These are phyloP conservation scores for Anisodus acutangulus DNA, from an alignment of 257 asterid genomes.

Conservation along the genomic window DNA sequence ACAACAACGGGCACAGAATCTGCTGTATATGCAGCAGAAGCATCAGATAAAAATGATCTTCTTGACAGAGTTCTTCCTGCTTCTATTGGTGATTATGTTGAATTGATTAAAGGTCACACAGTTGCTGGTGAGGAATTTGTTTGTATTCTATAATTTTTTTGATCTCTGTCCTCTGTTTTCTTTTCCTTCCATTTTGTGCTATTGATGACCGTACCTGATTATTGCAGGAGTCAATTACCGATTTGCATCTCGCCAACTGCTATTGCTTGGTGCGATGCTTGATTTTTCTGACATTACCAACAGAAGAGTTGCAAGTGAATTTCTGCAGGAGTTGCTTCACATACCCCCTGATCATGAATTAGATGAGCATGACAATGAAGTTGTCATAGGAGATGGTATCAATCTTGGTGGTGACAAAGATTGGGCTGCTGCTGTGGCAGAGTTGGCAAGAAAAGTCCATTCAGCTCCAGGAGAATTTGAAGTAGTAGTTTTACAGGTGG, in stretches of 20 bases:
- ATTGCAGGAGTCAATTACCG: conserved; percentile 76
- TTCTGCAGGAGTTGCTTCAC: conserved; percentile 74
- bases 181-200: conserved; percentile 24
- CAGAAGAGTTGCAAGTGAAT: conserved; percentile 83
- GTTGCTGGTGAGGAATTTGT: conserved; percentile 71
- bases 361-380: conserved; percentile 76
- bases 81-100: conserved; percentile 73
- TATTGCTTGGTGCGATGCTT: conserved; percentile 82
- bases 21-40: conserved; percentile 90
- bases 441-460: conserved; percentile 76
- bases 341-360: conserved; percentile 71
- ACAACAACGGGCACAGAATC: conserved; percentile 86
- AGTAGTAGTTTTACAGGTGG: conserved; percentile 70
- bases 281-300: conserved; percentile 88
- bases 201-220: conserved; percentile 33
- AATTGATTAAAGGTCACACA: conserved; percentile 78
- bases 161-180: not conserved
- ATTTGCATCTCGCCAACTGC: conserved; percentile 85
- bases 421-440: conserved; percentile 92
- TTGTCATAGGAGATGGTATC: conserved; percentile 86
- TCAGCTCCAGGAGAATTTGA: conserved; percentile 84
- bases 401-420: conserved; percentile 92
- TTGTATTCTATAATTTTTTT: not conserved
- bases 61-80: conserved; percentile 85
- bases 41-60: conserved; percentile 87